phyloP scores from a whole-genome alignment of 2,329 filamentous ascomycete genomes.

The Cytospora leucostoma region DNA sequence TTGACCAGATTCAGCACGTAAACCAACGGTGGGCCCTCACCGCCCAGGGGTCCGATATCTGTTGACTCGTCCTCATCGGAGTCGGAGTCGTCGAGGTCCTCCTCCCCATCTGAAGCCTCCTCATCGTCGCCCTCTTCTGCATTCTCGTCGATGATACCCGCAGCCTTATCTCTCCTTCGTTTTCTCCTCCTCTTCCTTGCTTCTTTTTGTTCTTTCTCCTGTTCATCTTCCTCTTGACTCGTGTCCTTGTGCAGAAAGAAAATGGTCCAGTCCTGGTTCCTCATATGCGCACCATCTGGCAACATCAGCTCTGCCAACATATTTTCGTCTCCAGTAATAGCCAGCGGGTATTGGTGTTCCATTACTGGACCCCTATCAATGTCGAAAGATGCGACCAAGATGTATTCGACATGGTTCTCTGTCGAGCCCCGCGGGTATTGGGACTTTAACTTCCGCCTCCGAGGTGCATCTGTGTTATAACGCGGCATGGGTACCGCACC shows the following conservation, averaged over 20 bases:
- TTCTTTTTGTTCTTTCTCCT: conserved; percentile 61
- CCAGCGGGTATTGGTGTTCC: conserved; percentile 95
- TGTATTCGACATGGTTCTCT: conserved; percentile 98
- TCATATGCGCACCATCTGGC: conserved; percentile 91
- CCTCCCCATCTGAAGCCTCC: conserved; percentile 45
- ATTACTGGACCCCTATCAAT: conserved; percentile 95
- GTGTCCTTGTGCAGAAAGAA: conserved; percentile 98
- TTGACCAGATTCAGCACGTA: conserved; percentile 98
- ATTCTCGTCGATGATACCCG: conserved; percentile 50
- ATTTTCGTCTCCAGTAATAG: conserved; percentile 95
- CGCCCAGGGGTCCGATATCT: conserved; percentile 66
- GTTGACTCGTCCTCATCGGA: conserved; percentile 55
- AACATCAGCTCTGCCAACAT: conserved; percentile 99
- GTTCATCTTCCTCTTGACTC: conserved; percentile 78
- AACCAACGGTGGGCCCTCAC: conserved; percentile 86
- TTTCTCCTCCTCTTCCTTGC: conserved; percentile 54
- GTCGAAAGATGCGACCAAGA: conserved; percentile 94
- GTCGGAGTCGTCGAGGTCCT: conserved; percentile 47
- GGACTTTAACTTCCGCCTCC: conserved; percentile 63
- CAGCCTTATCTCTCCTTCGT: conserved; percentile 52
- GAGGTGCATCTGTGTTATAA: conserved; percentile 52
- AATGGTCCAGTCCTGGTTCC: conserved; percentile 98
- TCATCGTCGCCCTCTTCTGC: conserved; percentile 54
- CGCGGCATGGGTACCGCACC: conserved; percentile 37
- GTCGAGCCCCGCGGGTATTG: conserved; percentile 73